These are phyloP conservation scores for Glycine latifolia DNA, from an alignment of 306 rosid genomes.

Conservation along the genomic window DNA sequence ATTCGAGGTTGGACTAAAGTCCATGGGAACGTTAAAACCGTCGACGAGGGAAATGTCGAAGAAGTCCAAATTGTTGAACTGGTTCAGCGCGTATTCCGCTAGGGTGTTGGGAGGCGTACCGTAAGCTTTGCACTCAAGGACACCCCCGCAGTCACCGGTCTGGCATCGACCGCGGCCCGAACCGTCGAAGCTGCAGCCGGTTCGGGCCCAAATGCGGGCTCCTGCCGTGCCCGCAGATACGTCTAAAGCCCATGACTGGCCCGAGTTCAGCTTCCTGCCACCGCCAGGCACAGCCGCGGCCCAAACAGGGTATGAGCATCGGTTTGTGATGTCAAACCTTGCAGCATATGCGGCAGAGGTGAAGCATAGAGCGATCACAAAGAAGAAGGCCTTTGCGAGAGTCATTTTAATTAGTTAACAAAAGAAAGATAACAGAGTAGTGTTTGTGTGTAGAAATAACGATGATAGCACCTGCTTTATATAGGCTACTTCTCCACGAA, in stretches of 20 bases:
- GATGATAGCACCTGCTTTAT: background rate
- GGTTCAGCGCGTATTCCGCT: conserved; percentile 58
- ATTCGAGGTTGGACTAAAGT: conserved; percentile 48
- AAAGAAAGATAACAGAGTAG: background rate
- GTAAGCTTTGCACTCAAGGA: conserved; percentile 41
- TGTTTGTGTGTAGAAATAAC: background rate
- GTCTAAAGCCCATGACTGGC: conserved; percentile 45
- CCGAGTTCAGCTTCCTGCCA: conserved; percentile 40
- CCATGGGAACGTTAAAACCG: conserved; percentile 61
- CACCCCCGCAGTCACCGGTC: conserved; percentile 69
- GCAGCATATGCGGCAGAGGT: conserved; percentile 24
- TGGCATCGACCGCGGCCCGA: conserved; percentile 55
- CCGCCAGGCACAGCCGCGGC: conserved; percentile 57
- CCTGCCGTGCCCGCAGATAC: conserved; percentile 38
- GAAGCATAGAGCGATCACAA: background rate
- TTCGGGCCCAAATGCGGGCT: conserved; percentile 57
- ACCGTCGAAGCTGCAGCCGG: conserved; percentile 63
- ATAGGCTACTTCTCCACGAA: background rate
- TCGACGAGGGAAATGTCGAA: conserved; percentile 18
- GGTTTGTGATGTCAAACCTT: conserved; percentile 54
- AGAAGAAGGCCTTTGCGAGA: background rate
- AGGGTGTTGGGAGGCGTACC: conserved; percentile 65
- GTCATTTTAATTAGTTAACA: background rate
- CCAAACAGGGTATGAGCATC: conserved; percentile 65
- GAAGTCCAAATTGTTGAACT: conserved; percentile 47